phyloP scores from a whole-genome alignment of 768 basidiomycete genomes.

The Hygrocybe punicea region DNA sequence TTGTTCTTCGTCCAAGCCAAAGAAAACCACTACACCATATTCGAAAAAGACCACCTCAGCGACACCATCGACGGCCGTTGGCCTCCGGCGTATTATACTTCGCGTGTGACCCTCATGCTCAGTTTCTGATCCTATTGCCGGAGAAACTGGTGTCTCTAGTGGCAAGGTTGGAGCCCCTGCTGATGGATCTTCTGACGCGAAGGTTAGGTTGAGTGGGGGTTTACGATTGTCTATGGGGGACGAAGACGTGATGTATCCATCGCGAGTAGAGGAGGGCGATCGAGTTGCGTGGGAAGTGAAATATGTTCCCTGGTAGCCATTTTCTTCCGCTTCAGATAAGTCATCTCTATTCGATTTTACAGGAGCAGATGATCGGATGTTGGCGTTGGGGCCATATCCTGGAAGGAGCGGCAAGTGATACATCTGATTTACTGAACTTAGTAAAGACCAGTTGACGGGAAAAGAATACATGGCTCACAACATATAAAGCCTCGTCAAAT shows the following conservation, averaged over 20 bases:
- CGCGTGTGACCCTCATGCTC: conserved; percentile 12
- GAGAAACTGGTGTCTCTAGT: not conserved
- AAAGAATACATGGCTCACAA: conserved; percentile 51
- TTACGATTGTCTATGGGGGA: conserved; percentile 41
- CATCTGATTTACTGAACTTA: conserved; percentile 48
- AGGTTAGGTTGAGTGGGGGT: conserved; percentile 8
- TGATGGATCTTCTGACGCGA: not conserved
- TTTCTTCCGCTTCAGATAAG: conserved; percentile 85
- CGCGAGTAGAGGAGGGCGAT: conserved; percentile 36
- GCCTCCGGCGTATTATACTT: conserved; percentile 11
- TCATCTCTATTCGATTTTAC: conserved; percentile 50
- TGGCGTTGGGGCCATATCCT: conserved; percentile 82
- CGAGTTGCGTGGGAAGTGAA: conserved; percentile 46
- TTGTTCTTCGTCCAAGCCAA: conserved; percentile 75
- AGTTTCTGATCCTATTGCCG: conserved; percentile 9
- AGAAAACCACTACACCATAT: conserved; percentile 91
- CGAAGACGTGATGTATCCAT: conserved; percentile 64
- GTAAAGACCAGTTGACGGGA: not conserved
- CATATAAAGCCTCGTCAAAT: conserved; percentile 93
- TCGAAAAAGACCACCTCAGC: conserved; percentile 79
- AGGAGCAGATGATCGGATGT: conserved; percentile 78
- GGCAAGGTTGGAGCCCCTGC: not conserved
- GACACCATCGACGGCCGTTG: conserved; percentile 45
- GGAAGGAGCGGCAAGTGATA: conserved; percentile 90
- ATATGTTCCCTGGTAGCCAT: conserved; percentile 85